Conservation (phyloP, 192 early-diverging fungal genomes). For the Linnemannia zychae region DNA sequence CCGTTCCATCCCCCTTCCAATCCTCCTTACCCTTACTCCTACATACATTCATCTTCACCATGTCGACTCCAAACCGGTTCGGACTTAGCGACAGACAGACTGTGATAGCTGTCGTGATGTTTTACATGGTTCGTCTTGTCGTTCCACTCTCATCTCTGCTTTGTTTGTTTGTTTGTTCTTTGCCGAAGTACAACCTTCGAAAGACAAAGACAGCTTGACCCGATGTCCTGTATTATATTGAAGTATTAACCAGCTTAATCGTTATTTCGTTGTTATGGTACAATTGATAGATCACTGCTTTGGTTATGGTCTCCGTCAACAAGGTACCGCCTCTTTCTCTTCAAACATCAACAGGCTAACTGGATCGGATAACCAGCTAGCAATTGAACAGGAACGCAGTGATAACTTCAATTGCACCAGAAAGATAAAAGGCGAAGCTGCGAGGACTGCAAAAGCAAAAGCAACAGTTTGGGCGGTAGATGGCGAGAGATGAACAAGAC, state of each 20-base stretch:
- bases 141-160: not conserved
- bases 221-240: not conserved
- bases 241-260: too few species aligned
- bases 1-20: not conserved
- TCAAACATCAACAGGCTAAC: not conserved
- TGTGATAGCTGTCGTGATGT: conserved; percentile 28
- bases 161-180: not conserved
- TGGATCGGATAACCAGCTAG: not conserved
- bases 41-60: not conserved
- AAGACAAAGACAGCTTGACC: not conserved
- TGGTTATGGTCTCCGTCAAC: conserved; percentile 61
- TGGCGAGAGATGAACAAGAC: not conserved
- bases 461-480: not conserved
- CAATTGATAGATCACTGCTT: conserved; percentile 35
- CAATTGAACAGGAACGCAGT: not conserved
- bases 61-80: conserved; percentile 1
- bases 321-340: conserved; percentile 38
- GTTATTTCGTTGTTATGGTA: not conserved
- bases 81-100: not conserved
- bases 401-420: not conserved
- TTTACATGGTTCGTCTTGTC: conserved; percentile 33
- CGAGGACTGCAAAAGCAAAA: not conserved
- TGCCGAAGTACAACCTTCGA: not conserved
- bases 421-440: not conserved
- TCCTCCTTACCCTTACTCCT: not conserved